Evolutionary conservation across 257 asterid genomes (phyloP).

Genomic region (Solanum neorickii): DNA sequence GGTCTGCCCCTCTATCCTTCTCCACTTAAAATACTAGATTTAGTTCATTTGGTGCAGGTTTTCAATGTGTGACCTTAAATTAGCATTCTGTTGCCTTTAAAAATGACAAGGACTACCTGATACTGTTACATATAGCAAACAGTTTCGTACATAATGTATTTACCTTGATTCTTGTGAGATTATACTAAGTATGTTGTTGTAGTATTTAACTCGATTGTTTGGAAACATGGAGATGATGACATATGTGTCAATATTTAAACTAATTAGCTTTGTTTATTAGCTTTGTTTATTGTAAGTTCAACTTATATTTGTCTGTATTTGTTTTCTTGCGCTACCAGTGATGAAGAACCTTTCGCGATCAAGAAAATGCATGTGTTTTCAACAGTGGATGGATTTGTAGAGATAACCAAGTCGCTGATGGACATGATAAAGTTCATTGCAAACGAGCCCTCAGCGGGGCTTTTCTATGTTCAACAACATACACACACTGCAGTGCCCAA

Average conservation of each 20-base stretch:
- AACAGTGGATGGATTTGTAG: slow-evolving; percentile 71
- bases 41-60: no score
- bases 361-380: slow-evolving; percentile 71
- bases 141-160: not conserved
- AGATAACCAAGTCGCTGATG: slow-evolving; percentile 57
- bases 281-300: not conserved
- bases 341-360: slow-evolving; percentile 64
- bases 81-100: no score
- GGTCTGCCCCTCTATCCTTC: no score
- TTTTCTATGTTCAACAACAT: slow-evolving; percentile 86
- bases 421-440: slow-evolving; percentile 85
- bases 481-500: slow-evolving; percentile 63
- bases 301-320: not conserved
- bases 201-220: not conserved
- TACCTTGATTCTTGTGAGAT: not conserved
- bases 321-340: slow-evolving; percentile 20
- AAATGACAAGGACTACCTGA: no score
- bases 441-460: slow-evolving; percentile 95
- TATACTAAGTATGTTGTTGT: not conserved
- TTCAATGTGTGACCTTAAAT: no score
- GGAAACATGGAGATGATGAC: not conserved
- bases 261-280: not conserved
- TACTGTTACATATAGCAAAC: no score
- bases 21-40: no score
- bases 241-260: not conserved